Evolutionary conservation across 306 rosid species (phyloP).

Genomic region (Citrullus colocynthis): DNA sequence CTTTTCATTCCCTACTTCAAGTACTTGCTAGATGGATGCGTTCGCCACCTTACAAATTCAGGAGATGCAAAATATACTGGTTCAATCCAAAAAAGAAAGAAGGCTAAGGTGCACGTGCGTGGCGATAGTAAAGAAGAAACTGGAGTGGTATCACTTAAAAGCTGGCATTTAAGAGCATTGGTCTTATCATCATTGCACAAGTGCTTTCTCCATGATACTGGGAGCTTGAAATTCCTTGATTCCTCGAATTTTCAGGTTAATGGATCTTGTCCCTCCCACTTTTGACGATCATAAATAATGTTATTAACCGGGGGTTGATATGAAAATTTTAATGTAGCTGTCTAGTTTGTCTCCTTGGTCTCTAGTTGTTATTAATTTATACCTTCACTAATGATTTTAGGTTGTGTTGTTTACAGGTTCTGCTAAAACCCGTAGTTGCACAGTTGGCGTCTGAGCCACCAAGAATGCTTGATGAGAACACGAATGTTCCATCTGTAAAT

Average conservation of each 20-base stretch:
- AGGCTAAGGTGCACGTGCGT: slow-evolving; percentile 45
- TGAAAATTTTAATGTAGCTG: not conserved
- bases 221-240: slow-evolving; percentile 64
- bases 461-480: slow-evolving; percentile 30
- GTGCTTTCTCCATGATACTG: slow-evolving; percentile 81
- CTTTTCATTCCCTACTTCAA: slow-evolving; percentile 92
- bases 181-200: slow-evolving; percentile 71
- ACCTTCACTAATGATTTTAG: not conserved
- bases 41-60: slow-evolving; percentile 40
- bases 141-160: slow-evolving; percentile 22
- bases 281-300: not conserved
- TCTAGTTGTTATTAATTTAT: not conserved
- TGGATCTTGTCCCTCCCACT: slow-evolving; percentile 4
- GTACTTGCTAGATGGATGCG: slow-evolving; percentile 62
- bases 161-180: slow-evolving; percentile 76
- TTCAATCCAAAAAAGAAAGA: slow-evolving; percentile 49
- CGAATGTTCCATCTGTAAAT: slow-evolving; percentile 38
- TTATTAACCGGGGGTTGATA: not conserved
- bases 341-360: not conserved
- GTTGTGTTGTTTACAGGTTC: slow-evolving; percentile 36
- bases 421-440: slow-evolving; percentile 71
- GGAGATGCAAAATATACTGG: slow-evolving; percentile 31
- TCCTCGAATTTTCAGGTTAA: slow-evolving; percentile 73
- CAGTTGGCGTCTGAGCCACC: slow-evolving; percentile 78
- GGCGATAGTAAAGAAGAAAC: slow-evolving; percentile 16